Evolutionary conservation across 2,329 filamentous ascomycete genomes (phyloP).

Genomic region (Monosporascus sp.): DNA sequence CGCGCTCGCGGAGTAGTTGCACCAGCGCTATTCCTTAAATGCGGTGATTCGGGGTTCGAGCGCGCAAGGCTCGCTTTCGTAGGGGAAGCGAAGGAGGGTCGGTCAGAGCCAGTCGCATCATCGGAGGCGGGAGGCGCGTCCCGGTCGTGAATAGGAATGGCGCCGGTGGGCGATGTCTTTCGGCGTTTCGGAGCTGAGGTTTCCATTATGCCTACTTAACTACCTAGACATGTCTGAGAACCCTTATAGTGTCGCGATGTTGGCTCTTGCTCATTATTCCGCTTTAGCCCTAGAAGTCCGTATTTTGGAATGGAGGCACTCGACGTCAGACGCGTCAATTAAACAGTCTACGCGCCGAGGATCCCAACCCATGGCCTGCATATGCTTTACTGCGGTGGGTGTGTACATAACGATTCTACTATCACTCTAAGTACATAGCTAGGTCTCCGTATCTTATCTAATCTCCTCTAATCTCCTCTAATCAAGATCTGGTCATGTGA

Average conservation of each 20-base stretch:
- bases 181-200: conserved; percentile 59
- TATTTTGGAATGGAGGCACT: not conserved
- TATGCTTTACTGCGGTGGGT: not conserved
- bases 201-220: conserved; percentile 35
- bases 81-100: conserved; percentile 61
- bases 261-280: too few relatives aligned
- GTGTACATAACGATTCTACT: not conserved
- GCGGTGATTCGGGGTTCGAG: conserved; percentile 46
- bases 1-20: conserved; percentile 31
- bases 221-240: too few relatives aligned
- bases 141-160: conserved; percentile 30
- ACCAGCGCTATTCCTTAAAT: conserved; percentile 23
- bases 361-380: not conserved
- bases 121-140: conserved; percentile 9
- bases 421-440: not conserved
- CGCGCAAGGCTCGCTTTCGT: conserved; percentile 59
- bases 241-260: too few relatives aligned
- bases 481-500: too few relatives aligned
- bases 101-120: conserved; percentile 16
- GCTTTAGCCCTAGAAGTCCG: too few relatives aligned
- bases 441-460: not conserved
- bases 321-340: not conserved
- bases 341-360: not conserved
- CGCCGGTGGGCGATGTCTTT: conserved; percentile 53
- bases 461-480: not conserved